These are phyloP conservation scores for Zymoseptoria pseudotritici DNA, from an alignment of 2,329 filamentous ascomycete species.

Conservation along the genomic window DNA sequence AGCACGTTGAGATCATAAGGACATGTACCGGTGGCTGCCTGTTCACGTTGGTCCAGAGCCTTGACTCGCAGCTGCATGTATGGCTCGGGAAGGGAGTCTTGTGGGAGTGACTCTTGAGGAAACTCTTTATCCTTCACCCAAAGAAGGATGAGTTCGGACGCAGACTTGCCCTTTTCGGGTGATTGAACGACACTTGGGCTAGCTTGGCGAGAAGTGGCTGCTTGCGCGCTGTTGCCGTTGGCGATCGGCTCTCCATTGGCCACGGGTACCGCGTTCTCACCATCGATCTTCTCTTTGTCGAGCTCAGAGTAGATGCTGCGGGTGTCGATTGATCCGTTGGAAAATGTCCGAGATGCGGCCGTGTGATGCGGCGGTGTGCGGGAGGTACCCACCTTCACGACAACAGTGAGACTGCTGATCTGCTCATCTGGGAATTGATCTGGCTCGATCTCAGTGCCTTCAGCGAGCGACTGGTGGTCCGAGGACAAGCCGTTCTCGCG, in stretches of 20 bases:
- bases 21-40: constrained; percentile 37
- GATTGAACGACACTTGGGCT: constrained; percentile 14
- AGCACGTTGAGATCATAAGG: constrained; percentile 57
- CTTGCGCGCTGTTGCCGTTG: constrained; percentile 18
- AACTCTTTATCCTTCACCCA: constrained; percentile 45
- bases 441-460: constrained; percentile 23
- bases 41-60: constrained; percentile 44
- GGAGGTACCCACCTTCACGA: constrained; percentile 36
- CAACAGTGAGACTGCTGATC: constrained; percentile 45
- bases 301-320: constrained; percentile 44
- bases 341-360: constrained; percentile 43
- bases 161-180: constrained; percentile 10
- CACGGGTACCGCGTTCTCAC: constrained; percentile 31
- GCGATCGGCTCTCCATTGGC: constrained; percentile 29
- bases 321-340: constrained; percentile 50
- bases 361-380: constrained; percentile 34
- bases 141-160: constrained; percentile 31
- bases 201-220: constrained; percentile 10
- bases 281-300: constrained; percentile 29
- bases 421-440: constrained; percentile 48
- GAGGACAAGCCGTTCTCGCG: constrained; percentile 21
- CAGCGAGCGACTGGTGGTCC: constrained; percentile 10
- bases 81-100: constrained; percentile 41
- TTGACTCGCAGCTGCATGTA: constrained; percentile 43
- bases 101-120: constrained; percentile 37